Evolutionary conservation across 1,284 basidiomycete genomes (phyloP), one percentile per base, ranked within the genome.

Genomic region (Trametes sp.): DNA sequence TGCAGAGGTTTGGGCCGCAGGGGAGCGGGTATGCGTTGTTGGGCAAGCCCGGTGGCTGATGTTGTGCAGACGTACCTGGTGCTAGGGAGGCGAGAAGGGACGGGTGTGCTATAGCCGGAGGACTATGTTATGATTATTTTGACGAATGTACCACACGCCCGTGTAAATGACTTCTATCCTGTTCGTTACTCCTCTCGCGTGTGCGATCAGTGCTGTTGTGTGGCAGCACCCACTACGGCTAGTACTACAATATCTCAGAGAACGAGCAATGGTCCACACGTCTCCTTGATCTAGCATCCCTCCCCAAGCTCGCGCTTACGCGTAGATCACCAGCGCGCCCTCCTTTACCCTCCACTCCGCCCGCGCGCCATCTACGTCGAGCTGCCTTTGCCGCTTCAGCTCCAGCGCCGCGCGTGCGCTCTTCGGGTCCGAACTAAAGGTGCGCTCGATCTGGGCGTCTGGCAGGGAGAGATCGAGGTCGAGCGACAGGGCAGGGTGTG

Each of bases 21-120:
- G 90, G 90, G 23, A 81, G 78, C 61, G 91, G 90, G 35, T 93
- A 93, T 71, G 90, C 89, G 19, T 74, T 92, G 41, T 77, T 91
- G 3, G 90, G 90, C 31, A 90, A 89, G 72, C 78, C 81, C 1
- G 81, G 83, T 44, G 79, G 77, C 54, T 83, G 66, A 73, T 7
- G 4, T 8, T 24, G 42, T 23, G 23, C 11, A 6, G 21, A 4
- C 11, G 8, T 21, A 10, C 11, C 11, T 11, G 23, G 42, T 24
- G 21, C 8, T 2, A 35, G 3, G 14, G n/a, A 9, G 4, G 11
- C 26, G 19, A 19, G 42, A 14, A 2, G 19, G 4, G 8, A 24
- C 21, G 9, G n/a, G 29, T 11, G n/a, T 36, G 21, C 29, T 7
- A 35, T 11, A 29, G 23, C 29, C 14, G 6, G 19, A 21, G 52